Percentiles rank a stretch among this genome's conserved stretches.
phyloP scores from a whole-genome alignment of 2,329 filamentous ascomycete species.

The Sporothrix protearum region DNA sequence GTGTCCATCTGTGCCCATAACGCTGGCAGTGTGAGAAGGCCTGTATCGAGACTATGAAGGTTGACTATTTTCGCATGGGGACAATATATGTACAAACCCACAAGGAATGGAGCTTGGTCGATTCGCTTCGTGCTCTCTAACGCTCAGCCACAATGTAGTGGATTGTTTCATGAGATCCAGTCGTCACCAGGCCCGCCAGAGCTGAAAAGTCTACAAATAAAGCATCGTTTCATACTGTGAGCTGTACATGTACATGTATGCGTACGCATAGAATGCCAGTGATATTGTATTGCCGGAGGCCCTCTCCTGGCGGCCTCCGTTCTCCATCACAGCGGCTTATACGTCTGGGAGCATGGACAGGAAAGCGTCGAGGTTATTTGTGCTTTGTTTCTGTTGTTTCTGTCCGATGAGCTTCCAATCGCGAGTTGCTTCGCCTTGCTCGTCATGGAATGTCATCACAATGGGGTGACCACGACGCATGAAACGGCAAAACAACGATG shows the following conservation, averaged over 20 bases:
- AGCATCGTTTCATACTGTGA: background rate
- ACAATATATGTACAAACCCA: background rate
- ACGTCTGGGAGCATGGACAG: background rate
- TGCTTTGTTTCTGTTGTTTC: background rate
- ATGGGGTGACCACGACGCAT: background rate
- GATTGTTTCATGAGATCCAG: background rate
- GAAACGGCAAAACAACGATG: background rate
- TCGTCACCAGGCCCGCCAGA: background rate
- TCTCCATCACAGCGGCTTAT: background rate
- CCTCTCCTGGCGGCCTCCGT: background rate
- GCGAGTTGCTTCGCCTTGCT: background rate
- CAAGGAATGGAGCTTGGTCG: background rate
- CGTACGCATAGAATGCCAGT: background rate
- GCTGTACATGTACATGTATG: background rate
- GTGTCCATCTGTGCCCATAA: background rate
- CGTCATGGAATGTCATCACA: background rate
- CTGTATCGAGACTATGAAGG: background rate
- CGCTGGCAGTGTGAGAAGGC: background rate
- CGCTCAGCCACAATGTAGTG: conserved; percentile 6
- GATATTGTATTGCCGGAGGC: conserved; percentile 1
- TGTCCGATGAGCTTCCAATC: background rate
- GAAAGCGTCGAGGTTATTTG: background rate
- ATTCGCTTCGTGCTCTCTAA: background rate
- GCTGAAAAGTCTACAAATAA: no score
- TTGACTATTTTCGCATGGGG: background rate